Percentiles rank a stretch among this genome's conserved stretches.
phyloP scores from a whole-genome alignment of 352 stramenopile genomes.

The Phytophthora meadii region DNA sequence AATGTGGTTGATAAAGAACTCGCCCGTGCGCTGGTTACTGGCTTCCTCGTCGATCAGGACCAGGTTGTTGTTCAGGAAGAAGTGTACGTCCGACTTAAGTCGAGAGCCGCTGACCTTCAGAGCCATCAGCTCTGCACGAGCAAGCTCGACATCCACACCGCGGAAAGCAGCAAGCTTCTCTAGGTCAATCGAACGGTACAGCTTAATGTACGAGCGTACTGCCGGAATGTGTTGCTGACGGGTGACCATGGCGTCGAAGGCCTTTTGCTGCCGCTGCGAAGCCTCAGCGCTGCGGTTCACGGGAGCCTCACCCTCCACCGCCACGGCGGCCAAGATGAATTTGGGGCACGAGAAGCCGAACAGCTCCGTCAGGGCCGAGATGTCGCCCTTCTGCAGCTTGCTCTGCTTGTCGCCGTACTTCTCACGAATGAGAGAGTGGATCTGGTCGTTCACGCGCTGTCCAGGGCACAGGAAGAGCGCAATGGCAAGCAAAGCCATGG shows the following conservation, averaged over 20 bases:
- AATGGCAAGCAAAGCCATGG: slow-evolving; percentile 94
- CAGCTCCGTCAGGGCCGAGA: slow-evolving; percentile 86
- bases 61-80: slow-evolving; percentile 79
- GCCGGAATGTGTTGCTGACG: slow-evolving; percentile 89
- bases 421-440: slow-evolving; percentile 91
- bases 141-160: slow-evolving; percentile 72
- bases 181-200: slow-evolving; percentile 96
- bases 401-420: slow-evolving; percentile 94
- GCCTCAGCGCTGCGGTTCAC: slow-evolving; percentile 71
- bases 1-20: slow-evolving; percentile 93
- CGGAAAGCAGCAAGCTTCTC: slow-evolving; percentile 95
- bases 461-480: slow-evolving; percentile 89
- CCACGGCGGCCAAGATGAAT: slow-evolving; percentile 92
- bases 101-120: slow-evolving; percentile 74
- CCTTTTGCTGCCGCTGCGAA: slow-evolving; percentile 76
- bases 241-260: slow-evolving; percentile 92
- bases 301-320: slow-evolving; percentile 53
- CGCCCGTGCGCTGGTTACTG: slow-evolving; percentile 86
- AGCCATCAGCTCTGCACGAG: slow-evolving; percentile 81
- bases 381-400: slow-evolving; percentile 86
- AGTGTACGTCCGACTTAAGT: slow-evolving; percentile 85
- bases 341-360: slow-evolving; percentile 95
- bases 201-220: slow-evolving; percentile 95
- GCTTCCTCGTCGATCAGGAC: slow-evolving; percentile 87
- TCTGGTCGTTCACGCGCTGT: slow-evolving; percentile 86